These are phyloP conservation scores for Proliferodiscus dingleyae DNA, from an alignment of 2,329 filamentous ascomycete species.

Conservation along the genomic window DNA sequence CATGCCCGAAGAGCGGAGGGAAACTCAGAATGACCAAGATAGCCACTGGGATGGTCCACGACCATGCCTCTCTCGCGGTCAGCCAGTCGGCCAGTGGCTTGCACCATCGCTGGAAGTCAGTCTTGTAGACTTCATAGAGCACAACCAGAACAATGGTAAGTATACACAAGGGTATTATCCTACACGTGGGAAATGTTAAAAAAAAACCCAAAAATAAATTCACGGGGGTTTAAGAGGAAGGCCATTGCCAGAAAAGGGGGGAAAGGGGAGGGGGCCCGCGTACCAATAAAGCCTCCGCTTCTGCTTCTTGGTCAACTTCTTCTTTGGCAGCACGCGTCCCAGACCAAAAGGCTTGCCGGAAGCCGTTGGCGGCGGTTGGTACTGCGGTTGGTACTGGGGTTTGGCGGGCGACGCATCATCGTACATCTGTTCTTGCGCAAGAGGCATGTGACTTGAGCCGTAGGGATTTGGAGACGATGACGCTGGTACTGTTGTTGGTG, in stretches of 20 bases:
- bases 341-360: too few species aligned
- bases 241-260: not conserved
- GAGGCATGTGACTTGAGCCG: too few species aligned
- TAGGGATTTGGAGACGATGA: too few species aligned
- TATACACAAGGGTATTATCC: constrained; percentile 15
- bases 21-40: constrained; percentile 17
- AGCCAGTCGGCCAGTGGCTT: constrained; percentile 15
- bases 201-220: too few species aligned
- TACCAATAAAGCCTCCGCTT: constrained; percentile 15
- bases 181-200: too few species aligned
- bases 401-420: too few species aligned
- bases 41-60: constrained; percentile 9
- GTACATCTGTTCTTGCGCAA: too few species aligned
- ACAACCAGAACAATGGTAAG: constrained; percentile 9
- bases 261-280: not conserved
- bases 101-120: constrained; percentile 13
- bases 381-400: too few species aligned
- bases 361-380: too few species aligned
- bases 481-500: too few species aligned
- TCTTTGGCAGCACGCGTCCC: not conserved
- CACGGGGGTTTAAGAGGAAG: too few species aligned
- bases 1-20: constrained; percentile 16
- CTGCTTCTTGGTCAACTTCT: constrained; percentile 14
- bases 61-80: constrained; percentile 9
- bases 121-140: constrained; percentile 16